A percentile compares a stretch with the other conserved stretches of the same genome.
Evolutionary conservation across 2,329 filamentous ascomycete genomes (phyloP).

Genomic region (Cercospora berteroae): DNA sequence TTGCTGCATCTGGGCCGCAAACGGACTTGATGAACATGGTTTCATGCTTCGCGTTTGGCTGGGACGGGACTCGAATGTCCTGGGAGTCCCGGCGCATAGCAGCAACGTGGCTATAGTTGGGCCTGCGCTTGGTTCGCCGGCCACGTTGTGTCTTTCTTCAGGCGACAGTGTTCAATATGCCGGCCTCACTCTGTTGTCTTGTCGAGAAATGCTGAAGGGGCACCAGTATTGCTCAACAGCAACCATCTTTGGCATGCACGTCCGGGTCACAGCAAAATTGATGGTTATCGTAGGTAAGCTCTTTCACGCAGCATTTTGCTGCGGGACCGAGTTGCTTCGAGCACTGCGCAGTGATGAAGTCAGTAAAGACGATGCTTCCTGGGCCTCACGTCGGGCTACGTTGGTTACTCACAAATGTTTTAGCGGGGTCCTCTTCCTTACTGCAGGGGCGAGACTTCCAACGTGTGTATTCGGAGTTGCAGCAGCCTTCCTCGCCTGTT

Average conservation of each 20-base stretch:
- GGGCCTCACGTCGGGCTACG: neutral
- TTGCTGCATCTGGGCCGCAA: neutral
- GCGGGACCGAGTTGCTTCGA: neutral
- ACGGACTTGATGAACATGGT: neutral
- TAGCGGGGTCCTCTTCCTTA: neutral
- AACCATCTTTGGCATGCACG: neutral
- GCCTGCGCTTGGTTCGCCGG: neutral
- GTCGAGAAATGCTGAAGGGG: neutral
- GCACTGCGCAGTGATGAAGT: neutral
- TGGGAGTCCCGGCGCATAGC: neutral
- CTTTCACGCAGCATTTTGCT: neutral
- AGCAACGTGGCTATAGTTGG: neutral
- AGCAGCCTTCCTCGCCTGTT: neutral
- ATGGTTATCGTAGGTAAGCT: neutral
- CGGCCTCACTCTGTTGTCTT: neutral
- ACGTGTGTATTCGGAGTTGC: neutral
- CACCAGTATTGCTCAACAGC: neutral
- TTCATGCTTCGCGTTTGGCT: neutral
- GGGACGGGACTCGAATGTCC: neutral
- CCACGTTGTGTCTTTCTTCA: neutral
- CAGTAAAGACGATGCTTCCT: neutral
- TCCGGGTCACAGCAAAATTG: neutral
- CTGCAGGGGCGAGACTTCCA: neutral
- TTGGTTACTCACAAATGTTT: neutral
- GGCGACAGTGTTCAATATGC: neutral